These are phyloP conservation scores for Fusarium poae DNA, from an alignment of 2,329 filamentous ascomycete species.

Conservation along the genomic window DNA sequence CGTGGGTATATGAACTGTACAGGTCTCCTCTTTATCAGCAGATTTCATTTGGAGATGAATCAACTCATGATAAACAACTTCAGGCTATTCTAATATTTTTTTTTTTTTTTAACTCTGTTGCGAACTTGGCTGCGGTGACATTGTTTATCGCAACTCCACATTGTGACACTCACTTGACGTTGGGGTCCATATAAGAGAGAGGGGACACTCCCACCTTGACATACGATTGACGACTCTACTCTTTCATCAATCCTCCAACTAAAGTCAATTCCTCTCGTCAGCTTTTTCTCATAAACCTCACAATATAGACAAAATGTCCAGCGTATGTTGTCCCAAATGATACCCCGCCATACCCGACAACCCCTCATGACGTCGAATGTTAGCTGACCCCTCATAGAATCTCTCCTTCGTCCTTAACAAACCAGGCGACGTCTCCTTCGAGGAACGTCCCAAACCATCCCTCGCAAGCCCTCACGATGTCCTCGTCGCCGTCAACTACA, in stretches of 20 bases:
- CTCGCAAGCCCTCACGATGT: constrained; percentile 79
- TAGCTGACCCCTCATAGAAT: constrained; percentile 66
- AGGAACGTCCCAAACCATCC: constrained; percentile 79
- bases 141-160: constrained; percentile 30
- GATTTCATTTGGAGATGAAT: constrained; percentile 29
- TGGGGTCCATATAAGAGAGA: constrained; percentile 37
- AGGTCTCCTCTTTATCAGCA: constrained; percentile 39
- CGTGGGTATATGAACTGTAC: constrained; percentile 42
- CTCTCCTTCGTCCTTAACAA: constrained; percentile 88
- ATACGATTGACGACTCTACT: constrained; percentile 11
- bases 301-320: constrained; percentile 42
- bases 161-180: constrained; percentile 3
- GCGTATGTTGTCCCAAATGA: constrained; percentile 32
- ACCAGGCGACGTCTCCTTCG: constrained; percentile 77
- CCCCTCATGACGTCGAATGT: constrained; percentile 36
- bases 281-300: constrained; percentile 2
- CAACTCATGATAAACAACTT: constrained; percentile 21
- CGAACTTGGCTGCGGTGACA: constrained; percentile 7
- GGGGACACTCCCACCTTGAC: constrained; percentile 30
- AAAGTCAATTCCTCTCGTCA: neutral
- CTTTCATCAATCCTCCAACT: constrained; percentile 16
- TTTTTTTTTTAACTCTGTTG: neutral
- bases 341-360: constrained; percentile 36
- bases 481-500: constrained; percentile 84
- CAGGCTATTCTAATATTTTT: constrained; percentile 18